Percentiles rank a stretch among this genome's conserved stretches.
These are phyloP conservation scores for Thelonectria blattea DNA, from an alignment of 2,329 filamentous ascomycete species.

Conservation along the genomic window DNA sequence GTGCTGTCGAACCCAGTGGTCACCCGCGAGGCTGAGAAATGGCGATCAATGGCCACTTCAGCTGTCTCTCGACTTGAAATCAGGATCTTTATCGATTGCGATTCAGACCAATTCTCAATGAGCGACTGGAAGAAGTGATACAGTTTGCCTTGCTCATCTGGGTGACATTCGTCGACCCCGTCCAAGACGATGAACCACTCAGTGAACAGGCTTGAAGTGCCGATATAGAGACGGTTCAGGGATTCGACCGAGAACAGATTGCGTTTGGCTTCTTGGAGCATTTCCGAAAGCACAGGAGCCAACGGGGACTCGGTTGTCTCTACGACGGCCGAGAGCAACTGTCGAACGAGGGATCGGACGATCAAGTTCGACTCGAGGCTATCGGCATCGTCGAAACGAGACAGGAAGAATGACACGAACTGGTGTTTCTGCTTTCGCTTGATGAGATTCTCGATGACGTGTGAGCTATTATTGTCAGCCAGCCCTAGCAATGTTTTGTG, in stretches of 20 bases:
- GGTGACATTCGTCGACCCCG: constrained; percentile 18
- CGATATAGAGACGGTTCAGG: background rate
- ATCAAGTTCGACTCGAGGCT: constrained; percentile 6
- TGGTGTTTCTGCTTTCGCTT: background rate
- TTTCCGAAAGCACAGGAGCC: background rate
- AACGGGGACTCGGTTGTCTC: background rate
- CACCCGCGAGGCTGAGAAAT: background rate
- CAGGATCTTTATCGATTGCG: constrained; percentile 2
- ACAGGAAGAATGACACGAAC: constrained; percentile 20
- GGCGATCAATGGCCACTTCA: background rate
- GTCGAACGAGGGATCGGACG: constrained; percentile 5
- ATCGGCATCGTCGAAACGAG: background rate
- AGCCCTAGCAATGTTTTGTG: background rate
- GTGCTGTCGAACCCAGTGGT: constrained; percentile 3
- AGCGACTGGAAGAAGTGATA: background rate
- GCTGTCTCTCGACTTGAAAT: constrained; percentile 14
- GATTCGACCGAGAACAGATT: background rate
- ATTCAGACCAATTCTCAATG: background rate
- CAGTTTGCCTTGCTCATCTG: background rate
- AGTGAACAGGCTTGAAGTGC: background rate
- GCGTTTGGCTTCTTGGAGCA: background rate
- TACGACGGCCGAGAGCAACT: background rate
- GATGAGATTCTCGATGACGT: constrained; percentile 5
- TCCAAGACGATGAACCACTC: constrained; percentile 18
- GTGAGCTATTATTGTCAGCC: background rate